Conservation (phyloP, 1,139 yeast species). For the Geotrichum europaeum region DNA sequence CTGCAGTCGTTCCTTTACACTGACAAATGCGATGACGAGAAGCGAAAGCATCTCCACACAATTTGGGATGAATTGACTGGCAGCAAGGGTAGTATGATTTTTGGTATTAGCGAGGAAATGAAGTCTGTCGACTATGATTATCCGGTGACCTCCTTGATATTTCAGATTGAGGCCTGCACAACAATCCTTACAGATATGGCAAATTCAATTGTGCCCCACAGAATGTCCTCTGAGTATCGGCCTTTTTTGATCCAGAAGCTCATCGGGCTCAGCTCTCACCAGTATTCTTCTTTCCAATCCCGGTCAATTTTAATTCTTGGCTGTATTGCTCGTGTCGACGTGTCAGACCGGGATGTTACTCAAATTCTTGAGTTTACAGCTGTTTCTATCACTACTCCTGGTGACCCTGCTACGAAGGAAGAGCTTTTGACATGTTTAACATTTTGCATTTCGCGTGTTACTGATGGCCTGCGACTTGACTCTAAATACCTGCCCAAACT, state of each 20-base stretch:
- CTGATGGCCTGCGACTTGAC: conserved; percentile 53
- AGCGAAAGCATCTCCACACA: conserved; percentile 19
- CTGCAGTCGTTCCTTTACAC: conserved; percentile 55
- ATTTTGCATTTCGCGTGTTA: conserved; percentile 48
- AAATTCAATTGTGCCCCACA: conserved; percentile 43
- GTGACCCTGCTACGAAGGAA: conserved; percentile 35
- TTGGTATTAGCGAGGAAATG: conserved; percentile 65
- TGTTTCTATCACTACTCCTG: conserved; percentile 31
- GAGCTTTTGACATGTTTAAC: conserved; percentile 34
- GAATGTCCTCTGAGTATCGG: conserved; percentile 41
- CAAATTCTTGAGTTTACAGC: conserved; percentile 36
- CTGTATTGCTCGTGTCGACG: conserved; percentile 57
- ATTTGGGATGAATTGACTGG: conserved; percentile 60
- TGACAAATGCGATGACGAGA: conserved; percentile 7
- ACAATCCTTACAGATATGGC: conserved; percentile 55
- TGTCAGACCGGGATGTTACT: conserved; percentile 54
- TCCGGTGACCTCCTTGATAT: conserved; percentile 47
- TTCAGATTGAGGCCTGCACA: conserved; percentile 59
- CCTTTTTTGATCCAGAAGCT: conserved; percentile 68
- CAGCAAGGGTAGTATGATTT: conserved; percentile 44
- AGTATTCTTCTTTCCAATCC: conserved; percentile 58
- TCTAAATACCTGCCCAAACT: conserved; percentile 52
- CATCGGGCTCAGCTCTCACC: conserved; percentile 56
- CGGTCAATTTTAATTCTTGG: conserved; percentile 72
- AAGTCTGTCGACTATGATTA: conserved; percentile 40